phyloP scores from a whole-genome alignment of 192 early-diverging fungal species.

The Umbelopsis sp. region DNA sequence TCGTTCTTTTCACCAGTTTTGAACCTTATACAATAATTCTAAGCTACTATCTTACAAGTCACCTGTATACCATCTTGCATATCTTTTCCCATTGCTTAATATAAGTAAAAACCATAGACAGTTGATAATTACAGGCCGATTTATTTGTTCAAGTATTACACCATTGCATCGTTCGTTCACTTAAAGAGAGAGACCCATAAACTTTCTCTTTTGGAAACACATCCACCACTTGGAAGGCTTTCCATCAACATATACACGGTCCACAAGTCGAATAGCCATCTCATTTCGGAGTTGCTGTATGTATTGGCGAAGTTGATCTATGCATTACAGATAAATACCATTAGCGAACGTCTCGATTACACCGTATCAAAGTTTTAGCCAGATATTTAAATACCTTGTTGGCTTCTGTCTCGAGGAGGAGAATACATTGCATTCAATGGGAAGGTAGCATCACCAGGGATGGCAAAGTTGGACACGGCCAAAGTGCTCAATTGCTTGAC shows the following conservation, averaged over 20 bases:
- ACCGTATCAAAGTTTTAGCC: not conserved
- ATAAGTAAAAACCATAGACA: not conserved
- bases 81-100: not conserved
- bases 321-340: not conserved
- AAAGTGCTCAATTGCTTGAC: slow-evolving; percentile 77
- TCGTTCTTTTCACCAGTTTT: too few relatives aligned
- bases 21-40: not conserved
- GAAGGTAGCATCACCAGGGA: slow-evolving; percentile 93
- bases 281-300: slow-evolving; percentile 91
- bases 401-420: slow-evolving; percentile 65
- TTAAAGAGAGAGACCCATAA: slow-evolving; percentile 88
- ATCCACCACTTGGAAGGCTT: slow-evolving; percentile 99
- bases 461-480: slow-evolving; percentile 87
- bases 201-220: slow-evolving; percentile 98
- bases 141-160: slow-evolving; percentile 16
- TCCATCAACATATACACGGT: slow-evolving; percentile 76
- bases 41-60: not conserved
- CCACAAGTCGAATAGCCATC: slow-evolving; percentile 71
- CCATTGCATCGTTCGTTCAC: not conserved
- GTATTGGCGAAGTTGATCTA: slow-evolving; percentile 86
- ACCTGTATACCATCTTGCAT: not conserved
- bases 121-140: slow-evolving; percentile 17
- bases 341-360: not conserved
- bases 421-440: slow-evolving; percentile 92
- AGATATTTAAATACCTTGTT: slow-evolving; percentile 63